phyloP scores from a whole-genome alignment of 495 filamentous ascomycete species.

The Lophiostoma macrostomum region DNA sequence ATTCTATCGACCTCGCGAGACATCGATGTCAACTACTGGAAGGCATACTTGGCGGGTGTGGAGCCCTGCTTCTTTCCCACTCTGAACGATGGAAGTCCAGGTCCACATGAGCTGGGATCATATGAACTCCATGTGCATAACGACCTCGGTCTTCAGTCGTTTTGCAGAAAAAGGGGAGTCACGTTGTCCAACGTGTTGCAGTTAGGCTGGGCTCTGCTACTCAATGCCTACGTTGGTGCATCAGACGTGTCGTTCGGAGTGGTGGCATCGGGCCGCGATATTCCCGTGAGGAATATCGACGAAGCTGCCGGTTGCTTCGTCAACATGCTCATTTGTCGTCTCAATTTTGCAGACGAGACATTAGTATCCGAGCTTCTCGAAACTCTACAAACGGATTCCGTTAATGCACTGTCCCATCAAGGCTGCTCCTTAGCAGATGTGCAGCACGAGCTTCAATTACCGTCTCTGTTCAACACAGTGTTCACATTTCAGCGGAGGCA shows the following conservation, averaged over 20 bases:
- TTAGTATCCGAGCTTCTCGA: slow-evolving; percentile 31
- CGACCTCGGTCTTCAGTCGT: slow-evolving; percentile 35
- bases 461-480: slow-evolving; percentile 32
- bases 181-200: slow-evolving; percentile 54
- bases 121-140: slow-evolving; percentile 17
- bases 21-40: slow-evolving; percentile 33
- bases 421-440: slow-evolving; percentile 34
- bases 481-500: slow-evolving; percentile 29
- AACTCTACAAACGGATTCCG: slow-evolving; percentile 23
- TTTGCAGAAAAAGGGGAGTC: slow-evolving; percentile 49
- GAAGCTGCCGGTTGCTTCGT: slow-evolving; percentile 54
- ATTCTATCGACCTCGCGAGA: slow-evolving; percentile 24
- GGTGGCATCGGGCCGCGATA: slow-evolving; percentile 52
- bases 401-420: slow-evolving; percentile 34
- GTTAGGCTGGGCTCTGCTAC: slow-evolving; percentile 52
- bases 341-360: slow-evolving; percentile 45
- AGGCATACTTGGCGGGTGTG: slow-evolving; percentile 26
- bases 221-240: slow-evolving; percentile 49
- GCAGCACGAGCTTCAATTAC: slow-evolving; percentile 29
- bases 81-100: slow-evolving; percentile 7
- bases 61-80: slow-evolving; percentile 32
- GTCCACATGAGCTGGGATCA: slow-evolving; percentile 17
- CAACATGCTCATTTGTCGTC: slow-evolving; percentile 53
- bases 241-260: slow-evolving; percentile 56
- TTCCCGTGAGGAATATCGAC: slow-evolving; percentile 46